These are phyloP conservation scores for Zancudomyces culisetae DNA, from an alignment of 371 early-diverging fungal species.

Conservation along the genomic window DNA sequence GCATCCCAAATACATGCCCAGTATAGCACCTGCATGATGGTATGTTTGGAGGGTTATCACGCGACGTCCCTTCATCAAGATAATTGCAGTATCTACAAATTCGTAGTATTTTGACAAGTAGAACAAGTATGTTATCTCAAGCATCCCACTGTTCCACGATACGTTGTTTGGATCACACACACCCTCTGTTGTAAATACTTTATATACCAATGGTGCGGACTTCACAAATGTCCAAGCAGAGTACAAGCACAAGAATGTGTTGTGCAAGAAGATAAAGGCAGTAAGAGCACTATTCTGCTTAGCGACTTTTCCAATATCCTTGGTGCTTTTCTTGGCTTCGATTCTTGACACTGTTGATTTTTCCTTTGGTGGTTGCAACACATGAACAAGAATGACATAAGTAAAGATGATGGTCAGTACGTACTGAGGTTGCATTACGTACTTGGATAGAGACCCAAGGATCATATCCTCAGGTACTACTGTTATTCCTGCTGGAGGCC, in stretches of 20 bases:
- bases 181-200: slow-evolving; percentile 23
- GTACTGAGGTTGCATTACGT: neutral
- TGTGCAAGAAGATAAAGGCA: slow-evolving; percentile 47
- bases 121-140: slow-evolving; percentile 61
- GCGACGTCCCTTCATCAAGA: slow-evolving; percentile 55
- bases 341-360: neutral
- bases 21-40: slow-evolving; percentile 77
- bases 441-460: neutral
- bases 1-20: slow-evolving; percentile 58
- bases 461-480: neutral
- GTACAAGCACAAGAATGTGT: slow-evolving; percentile 43
- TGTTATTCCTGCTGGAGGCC: neutral
- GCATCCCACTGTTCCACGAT: slow-evolving; percentile 49
- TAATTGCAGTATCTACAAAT: slow-evolving; percentile 68
- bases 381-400: neutral
- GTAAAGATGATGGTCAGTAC: neutral
- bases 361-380: neutral
- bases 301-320: neutral
- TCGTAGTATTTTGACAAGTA: slow-evolving; percentile 79
- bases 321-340: neutral
- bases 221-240: slow-evolving; percentile 46
- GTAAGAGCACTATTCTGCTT: neutral
- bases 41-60: slow-evolving; percentile 68
- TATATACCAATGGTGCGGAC: slow-evolving; percentile 34
- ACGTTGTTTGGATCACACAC: slow-evolving; percentile 42